Evolutionary conservation across 495 filamentous ascomycete species (phyloP).

Genomic region (Hypoxylon crocopeplum): DNA sequence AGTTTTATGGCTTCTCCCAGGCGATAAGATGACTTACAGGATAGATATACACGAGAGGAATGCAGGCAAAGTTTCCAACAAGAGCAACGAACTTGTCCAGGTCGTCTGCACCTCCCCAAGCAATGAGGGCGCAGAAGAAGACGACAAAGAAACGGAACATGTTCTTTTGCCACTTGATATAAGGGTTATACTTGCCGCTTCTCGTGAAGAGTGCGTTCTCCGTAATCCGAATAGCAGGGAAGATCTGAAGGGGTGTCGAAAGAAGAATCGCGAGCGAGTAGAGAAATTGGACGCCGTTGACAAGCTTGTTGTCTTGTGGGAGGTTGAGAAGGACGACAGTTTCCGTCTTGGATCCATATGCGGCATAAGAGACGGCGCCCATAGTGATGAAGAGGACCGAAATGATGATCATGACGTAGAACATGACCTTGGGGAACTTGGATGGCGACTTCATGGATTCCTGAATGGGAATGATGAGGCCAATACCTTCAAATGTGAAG

Average conservation of each 20-base stretch:
- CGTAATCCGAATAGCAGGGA: constrained; percentile 89
- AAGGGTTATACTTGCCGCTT: constrained; percentile 93
- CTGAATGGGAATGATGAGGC: constrained; percentile 98
- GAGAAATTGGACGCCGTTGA: constrained; percentile 94
- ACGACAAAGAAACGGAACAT: constrained; percentile 92
- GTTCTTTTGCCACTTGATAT: constrained; percentile 99
- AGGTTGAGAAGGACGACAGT: constrained; percentile 96
- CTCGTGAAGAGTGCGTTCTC: constrained; percentile 68
- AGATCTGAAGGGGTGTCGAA: constrained; percentile 93
- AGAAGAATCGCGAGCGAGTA: constrained; percentile 94
- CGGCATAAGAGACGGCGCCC: constrained; percentile 93
- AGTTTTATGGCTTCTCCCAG: neutral
- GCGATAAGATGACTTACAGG: constrained; percentile 66
- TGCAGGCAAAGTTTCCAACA: constrained; percentile 96
- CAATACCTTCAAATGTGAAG: constrained; percentile 98
- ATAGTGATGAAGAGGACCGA: constrained; percentile 88
- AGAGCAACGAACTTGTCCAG: constrained; percentile 96
- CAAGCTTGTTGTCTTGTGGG: constrained; percentile 93
- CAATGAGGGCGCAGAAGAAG: constrained; percentile 80
- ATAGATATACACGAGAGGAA: constrained; percentile 97
- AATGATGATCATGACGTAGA: constrained; percentile 91
- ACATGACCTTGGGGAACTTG: constrained; percentile 88
- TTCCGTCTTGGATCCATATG: constrained; percentile 91
- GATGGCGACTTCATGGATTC: constrained; percentile 90
- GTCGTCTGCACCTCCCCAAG: constrained; percentile 90